These are phyloP conservation scores for Dendrobium catenatum DNA, from an alignment of 106 monocot genomes.

Conservation along the genomic window DNA sequence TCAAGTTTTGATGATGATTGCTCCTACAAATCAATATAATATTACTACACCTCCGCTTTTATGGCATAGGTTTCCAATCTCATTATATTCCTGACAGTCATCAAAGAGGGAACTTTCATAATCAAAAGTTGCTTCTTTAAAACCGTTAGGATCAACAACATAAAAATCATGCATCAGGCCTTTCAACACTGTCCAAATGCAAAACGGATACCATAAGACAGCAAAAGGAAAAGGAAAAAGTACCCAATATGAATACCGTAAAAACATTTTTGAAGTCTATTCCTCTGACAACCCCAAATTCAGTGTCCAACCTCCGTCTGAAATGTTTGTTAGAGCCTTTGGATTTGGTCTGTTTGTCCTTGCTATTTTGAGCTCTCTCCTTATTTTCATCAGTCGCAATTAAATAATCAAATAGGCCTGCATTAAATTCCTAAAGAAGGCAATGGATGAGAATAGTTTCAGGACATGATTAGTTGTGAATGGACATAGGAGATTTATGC, in stretches of 20 bases:
- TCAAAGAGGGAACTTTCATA: neutral
- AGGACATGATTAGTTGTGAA: neutral
- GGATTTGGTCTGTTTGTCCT: conserved; percentile 26
- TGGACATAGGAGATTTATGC: neutral
- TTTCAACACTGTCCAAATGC: neutral
- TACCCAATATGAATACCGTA: conserved; percentile 43
- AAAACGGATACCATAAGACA: neutral
- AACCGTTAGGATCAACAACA: neutral
- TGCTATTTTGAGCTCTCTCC: conserved; percentile 35
- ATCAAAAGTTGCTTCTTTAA: neutral
- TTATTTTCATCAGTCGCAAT: conserved; percentile 79
- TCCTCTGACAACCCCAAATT: conserved; percentile 98
- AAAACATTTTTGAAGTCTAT: conserved; percentile 97
- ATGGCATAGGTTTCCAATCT: neutral
- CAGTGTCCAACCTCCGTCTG: conserved; percentile 55
- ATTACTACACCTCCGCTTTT: neutral
- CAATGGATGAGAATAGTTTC: conserved; percentile 3
- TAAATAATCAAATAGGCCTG: conserved; percentile 82
- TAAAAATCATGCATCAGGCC: neutral
- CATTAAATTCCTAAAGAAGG: conserved; percentile 73
- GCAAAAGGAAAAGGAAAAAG: neutral
- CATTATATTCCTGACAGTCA: neutral
- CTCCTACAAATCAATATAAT: too few species aligned
- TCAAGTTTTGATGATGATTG: neutral
- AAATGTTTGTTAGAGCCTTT: conserved; percentile 43